Evolutionary conservation across 768 basidiomycete species (phyloP), one percentile per base, ranked within the genome.

Genomic region (Hygrophoropsis aurantiaca): DNA sequence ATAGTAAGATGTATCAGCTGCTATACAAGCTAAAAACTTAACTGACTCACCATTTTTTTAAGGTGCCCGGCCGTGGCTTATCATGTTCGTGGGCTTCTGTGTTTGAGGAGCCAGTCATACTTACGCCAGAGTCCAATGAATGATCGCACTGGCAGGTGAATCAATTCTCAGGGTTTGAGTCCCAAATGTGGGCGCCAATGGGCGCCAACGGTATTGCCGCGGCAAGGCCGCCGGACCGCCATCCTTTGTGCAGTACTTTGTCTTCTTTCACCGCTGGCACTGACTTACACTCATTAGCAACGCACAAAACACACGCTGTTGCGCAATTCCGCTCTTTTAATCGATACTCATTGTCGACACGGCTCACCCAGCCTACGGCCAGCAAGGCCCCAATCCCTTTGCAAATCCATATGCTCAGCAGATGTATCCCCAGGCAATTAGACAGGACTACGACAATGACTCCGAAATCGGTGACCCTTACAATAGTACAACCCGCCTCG

Each of bases 401-500:
- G 44, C 57, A 0, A 64, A 56, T 48, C 49, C 57, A 52, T 58
- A 54, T 40, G 41, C 41, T 25, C 51, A 58, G 26, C 56, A 54
- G 30, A 49, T 46, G 37, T 53, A 55, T 24, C 59, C 58, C 50
- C 67, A 64, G 25, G 55, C 62, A 41, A 67, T 68, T 18, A 56
- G 67, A 42, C 68, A 67, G 38, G 65, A 69, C 48, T 73, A 74
- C 55, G 72, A 72, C 55, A 70, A 58, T 47, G 79, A 82, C 56
- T 77, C 75, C 4, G 79, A 80, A 52, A 57, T 67, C 43, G 65
- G 72, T 34, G 81, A 82, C 58, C 80, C 76, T 49, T 82, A 81
- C 62, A 73, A 74, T n/a, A 80, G 79, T 58, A 77, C 78, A 0
- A 75, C 81, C 33, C 72, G 79, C 55, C 73, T 83, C 43, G 78